Evolutionary conservation across 495 filamentous ascomycete species (phyloP), one percentile per base, ranked within the genome.

Genomic region (Pseudotulostoma volvatum): DNA sequence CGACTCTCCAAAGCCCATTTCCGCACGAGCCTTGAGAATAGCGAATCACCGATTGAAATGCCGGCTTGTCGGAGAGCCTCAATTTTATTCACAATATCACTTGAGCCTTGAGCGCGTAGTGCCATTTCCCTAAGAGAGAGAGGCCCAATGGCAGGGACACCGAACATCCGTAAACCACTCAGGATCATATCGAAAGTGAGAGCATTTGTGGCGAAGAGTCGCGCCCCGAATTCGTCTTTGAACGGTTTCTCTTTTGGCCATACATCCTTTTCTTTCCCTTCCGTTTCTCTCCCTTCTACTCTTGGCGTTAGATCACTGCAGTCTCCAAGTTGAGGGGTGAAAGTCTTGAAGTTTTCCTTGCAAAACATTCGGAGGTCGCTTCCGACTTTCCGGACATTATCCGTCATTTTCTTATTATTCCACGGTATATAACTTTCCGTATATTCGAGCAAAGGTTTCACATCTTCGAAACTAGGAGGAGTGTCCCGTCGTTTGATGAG

Each of bases 121-220:
- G 74, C 78, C 53, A 93, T 68, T 23, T 83, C 74, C 34, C 81
- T 75, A 34, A 90, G 40, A 2, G 81, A 76, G 8, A 78, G 59
- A 1, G 83, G 78, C 7, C 84, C 83, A 42, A 90, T 77, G 14
- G 61, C 56, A 25, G 71, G 57, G 9, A 83, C 60, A 2, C 75
- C 74, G 37, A 88, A 67, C 47, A 77, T 72, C 30, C 62, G 64
- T 17, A 90, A 56, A 0, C 73, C 64, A 30, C 65, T 66, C 18
- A 86, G 69, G 14, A 81, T 68, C 34, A 69, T 64, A 31, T 83
- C 70, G 13, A 87, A 55, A 3, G 69, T 67, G 19, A 84, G 63
- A 40, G 76, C 69, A 15, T 56, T 68, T 13, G 81, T 86, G 3
- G 81, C 81, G 45, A 88, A 78, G 45, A 81, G 61, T 39, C 76